Percentiles rank a stretch among this genome's conserved stretches.
These are phyloP conservation scores for Thuidium tamariscinum DNA, from an alignment of 225 moss, liverwort and hornwort genomes.

Conservation along the genomic window DNA sequence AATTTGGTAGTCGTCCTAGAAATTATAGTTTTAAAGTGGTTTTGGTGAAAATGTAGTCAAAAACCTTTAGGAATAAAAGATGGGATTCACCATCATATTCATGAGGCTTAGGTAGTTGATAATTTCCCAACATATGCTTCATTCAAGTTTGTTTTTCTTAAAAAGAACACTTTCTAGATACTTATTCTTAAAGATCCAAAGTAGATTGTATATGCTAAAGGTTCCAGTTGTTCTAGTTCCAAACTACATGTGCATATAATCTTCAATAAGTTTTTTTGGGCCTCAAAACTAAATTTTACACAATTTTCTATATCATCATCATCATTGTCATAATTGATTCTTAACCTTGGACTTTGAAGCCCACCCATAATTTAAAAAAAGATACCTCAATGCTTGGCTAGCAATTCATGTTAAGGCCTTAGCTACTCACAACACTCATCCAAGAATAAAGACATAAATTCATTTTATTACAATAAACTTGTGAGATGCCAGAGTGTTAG, in stretches of 20 bases:
- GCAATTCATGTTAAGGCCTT: neutral
- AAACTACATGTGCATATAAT: accelerated
- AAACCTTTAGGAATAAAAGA: neutral
- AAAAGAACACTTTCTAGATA: no score
- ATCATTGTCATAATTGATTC: neutral
- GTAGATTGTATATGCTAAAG: no score
- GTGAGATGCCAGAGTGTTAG: accelerated
- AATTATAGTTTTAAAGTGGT: no score
- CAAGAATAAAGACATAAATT: neutral
- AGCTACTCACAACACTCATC: neutral
- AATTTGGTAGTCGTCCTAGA: no score
- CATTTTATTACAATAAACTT: neutral
- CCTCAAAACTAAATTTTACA: neutral
- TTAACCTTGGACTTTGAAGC: neutral
- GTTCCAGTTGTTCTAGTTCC: neutral
- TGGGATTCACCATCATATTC: neutral
- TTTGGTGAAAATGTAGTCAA: no score
- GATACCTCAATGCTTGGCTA: accelerated
- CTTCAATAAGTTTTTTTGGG: no score
- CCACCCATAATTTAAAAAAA: neutral
- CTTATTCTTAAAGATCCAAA: neutral
- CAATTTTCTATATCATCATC: accelerated
- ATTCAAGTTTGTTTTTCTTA: neutral
- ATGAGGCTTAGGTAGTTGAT: neutral
- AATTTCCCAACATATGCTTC: accelerated